These are phyloP conservation scores for Tolypocladium inflatum DNA, from an alignment of 2,329 filamentous ascomycete genomes.

Conservation along the genomic window DNA sequence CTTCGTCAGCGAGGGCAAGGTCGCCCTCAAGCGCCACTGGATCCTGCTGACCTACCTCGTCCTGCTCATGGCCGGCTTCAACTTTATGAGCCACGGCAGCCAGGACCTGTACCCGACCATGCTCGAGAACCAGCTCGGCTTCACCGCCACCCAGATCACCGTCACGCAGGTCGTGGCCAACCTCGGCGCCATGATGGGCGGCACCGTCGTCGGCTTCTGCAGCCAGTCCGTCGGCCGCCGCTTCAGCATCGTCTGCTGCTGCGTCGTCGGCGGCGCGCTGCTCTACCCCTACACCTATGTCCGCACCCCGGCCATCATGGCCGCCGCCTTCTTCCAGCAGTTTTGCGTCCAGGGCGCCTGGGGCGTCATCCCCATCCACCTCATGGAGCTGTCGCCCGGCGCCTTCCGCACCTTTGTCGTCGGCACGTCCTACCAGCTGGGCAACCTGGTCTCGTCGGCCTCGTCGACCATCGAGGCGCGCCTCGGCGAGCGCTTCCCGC, in stretches of 20 bases:
- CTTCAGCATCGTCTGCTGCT: constrained; percentile 57
- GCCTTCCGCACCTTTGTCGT: constrained; percentile 67
- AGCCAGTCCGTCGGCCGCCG: constrained; percentile 62
- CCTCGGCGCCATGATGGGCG: constrained; percentile 60
- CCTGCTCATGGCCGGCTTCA: constrained; percentile 82
- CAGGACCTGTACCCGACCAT: constrained; percentile 54
- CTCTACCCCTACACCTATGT: constrained; percentile 78
- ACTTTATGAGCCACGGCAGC: constrained; percentile 79
- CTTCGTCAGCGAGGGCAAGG: constrained; percentile 68
- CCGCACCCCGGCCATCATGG: constrained; percentile 53
- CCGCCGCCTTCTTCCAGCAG: constrained; percentile 76
- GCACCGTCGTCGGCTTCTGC: constrained; percentile 55
- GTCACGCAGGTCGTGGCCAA: constrained; percentile 66
- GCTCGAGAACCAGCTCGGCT: constrained; percentile 45
- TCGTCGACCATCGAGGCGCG: constrained; percentile 69
- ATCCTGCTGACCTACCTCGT: constrained; percentile 71
- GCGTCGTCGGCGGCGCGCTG: constrained; percentile 59
- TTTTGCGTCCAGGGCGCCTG: constrained; percentile 71
- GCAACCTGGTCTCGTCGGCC: constrained; percentile 61
- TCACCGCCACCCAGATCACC: constrained; percentile 47
- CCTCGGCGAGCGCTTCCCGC: constrained; percentile 65
- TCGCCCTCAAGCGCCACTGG: constrained; percentile 75
- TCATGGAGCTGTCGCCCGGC: constrained; percentile 68
- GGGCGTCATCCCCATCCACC: constrained; percentile 67
- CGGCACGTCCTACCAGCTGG: constrained; percentile 66